Evolutionary conservation across 2,329 filamentous ascomycete species (phyloP).

Genomic region (Cercospora beticola): DNA sequence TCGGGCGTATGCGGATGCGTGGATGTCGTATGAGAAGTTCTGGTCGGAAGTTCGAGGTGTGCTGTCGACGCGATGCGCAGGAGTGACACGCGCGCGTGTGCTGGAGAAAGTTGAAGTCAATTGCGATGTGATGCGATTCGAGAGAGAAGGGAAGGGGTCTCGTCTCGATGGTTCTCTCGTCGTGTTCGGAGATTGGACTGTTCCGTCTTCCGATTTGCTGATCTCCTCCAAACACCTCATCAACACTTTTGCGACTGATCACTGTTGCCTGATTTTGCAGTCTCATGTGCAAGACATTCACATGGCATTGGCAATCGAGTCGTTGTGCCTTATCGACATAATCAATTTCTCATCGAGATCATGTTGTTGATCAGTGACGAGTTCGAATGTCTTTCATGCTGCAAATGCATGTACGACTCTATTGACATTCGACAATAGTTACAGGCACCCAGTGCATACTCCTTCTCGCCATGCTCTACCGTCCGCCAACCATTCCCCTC

Average conservation of each 20-base stretch:
- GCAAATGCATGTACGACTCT: too few species aligned
- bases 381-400: neutral
- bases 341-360: neutral
- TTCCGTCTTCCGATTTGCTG: neutral
- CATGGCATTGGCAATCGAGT: too few species aligned
- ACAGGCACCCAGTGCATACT: neutral
- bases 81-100: neutral
- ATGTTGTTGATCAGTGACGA: neutral
- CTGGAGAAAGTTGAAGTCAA: neutral
- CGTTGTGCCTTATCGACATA: too few species aligned
- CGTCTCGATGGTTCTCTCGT: neutral
- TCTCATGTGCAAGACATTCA: too few species aligned
- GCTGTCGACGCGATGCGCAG: neutral
- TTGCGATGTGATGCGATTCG: neutral
- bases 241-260: neutral
- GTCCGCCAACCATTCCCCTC: neutral
- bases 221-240: neutral
- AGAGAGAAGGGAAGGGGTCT: neutral
- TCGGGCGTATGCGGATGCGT: neutral
- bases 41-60: neutral
- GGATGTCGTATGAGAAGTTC: too few species aligned
- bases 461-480: neutral
- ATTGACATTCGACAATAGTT: neutral
- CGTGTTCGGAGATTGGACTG: neutral
- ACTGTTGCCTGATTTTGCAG: neutral